Percentiles rank a stretch among this genome's conserved stretches.
Evolutionary conservation across 306 rosid genomes (phyloP).

Genomic region (Ziziphus jujuba): DNA sequence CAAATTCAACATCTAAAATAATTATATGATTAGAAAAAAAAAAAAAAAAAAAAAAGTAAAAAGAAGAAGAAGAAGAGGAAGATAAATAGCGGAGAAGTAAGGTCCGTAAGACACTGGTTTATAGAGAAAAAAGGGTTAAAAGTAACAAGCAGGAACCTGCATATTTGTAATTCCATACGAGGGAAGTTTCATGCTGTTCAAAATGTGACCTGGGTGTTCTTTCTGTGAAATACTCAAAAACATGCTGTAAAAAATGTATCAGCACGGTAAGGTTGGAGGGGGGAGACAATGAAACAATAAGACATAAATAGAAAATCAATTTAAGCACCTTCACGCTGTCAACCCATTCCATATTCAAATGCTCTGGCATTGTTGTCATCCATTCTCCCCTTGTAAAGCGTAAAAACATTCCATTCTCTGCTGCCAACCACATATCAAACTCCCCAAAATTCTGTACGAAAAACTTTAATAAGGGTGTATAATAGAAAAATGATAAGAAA

Average conservation of each 20-base stretch:
- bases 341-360: slow-evolving; percentile 92
- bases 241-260: slow-evolving; percentile 58
- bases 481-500: slow-evolving; percentile 19
- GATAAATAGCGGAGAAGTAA: no score
- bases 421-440: slow-evolving; percentile 91
- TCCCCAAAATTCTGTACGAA: slow-evolving; percentile 75
- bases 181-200: slow-evolving; percentile 76
- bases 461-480: slow-evolving; percentile 19
- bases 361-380: slow-evolving; percentile 99
- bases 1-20: slow-evolving; percentile 78
- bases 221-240: slow-evolving; percentile 84
- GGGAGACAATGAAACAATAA: slow-evolving; percentile 12
- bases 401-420: slow-evolving; percentile 96
- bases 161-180: slow-evolving; percentile 96
- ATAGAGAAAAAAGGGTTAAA: background rate
- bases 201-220: slow-evolving; percentile 88
- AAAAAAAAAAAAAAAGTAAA: slow-evolving; percentile 18
- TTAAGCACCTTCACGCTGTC: slow-evolving; percentile 75
- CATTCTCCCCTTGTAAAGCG: slow-evolving; percentile 71
- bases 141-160: slow-evolving; percentile 51
- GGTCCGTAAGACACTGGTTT: background rate
- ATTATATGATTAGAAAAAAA: slow-evolving; percentile 20
- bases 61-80: no score
- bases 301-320: slow-evolving; percentile 9
- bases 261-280: slow-evolving; percentile 26